Base-by-base conservation (phyloP, 257 asterid species). In the Solanum lycopersicoides region DNA sequence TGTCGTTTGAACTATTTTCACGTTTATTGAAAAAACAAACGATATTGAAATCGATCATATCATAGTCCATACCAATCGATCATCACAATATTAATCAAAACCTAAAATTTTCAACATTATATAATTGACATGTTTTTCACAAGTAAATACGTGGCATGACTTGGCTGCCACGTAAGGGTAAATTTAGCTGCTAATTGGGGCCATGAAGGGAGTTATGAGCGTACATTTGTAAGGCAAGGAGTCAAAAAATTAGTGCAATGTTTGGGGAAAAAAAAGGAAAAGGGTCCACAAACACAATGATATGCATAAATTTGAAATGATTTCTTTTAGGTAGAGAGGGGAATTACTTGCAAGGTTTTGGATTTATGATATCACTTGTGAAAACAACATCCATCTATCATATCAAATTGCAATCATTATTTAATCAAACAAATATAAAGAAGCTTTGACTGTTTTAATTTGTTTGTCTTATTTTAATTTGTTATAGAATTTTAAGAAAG, bases 241-340 rank as follows among this genome's bases (percentile, higher is more conserved):
- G 65, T 45, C 16, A 45, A 16, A 41, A 28, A 18, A 44, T 42
- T 28, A 39, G 21, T 39, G 69, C 25, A 77, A 77, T 25, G 84
- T 77, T 45, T 15, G 9, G 83, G 60, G 23, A 7, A 18, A 11
- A 63, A 63, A 63, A 63, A 6, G 15, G 6, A 25, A 77, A 44
- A 28, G 65, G 92, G 90, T 41, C 94, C 91, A 90, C 92, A 21
- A 60, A 80, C 87, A 59, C 74, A 86, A 90, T 89, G 88, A 91
- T 90, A n/a, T 37, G 91, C 88, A 65, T 34, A 69, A 87, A 88
- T 86, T 89, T 84, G 77, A 91, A 91, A 89, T 86, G 91, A 88
- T 86, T 76, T 88, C 1, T 84, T 75, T 18, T 56, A 89, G 79
- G 84, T 82, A 66, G 59, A 83, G 76, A 45, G 11, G 85, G 59